Evolutionary conservation across 345 rosid genomes (phyloP), one percentile per base, ranked within the genome.

Genomic region (Capsella bursapastoris): DNA sequence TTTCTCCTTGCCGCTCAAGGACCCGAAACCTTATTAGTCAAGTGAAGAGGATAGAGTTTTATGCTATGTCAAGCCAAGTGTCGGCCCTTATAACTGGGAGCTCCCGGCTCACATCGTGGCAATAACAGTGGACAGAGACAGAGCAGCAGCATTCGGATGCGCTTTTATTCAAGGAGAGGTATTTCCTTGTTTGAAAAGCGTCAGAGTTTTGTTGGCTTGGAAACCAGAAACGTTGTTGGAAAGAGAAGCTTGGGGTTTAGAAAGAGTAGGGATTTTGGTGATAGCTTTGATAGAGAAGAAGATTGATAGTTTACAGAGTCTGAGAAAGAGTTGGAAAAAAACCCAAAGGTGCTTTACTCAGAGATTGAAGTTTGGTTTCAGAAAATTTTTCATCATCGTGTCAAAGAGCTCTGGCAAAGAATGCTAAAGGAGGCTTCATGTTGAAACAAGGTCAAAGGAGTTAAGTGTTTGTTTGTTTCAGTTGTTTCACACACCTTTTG

Each of bases 81-180:
- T 91, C 29, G 90, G 90, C 52, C 86, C 85, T 38, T 83, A 85
- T 70, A 74, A 72, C 5, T 94, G 97, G 98, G 82, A 82, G 84
- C 86, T 94, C 49, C 95, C 95, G 1, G 43, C 82, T 80, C 86
- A 82, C 34, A 79, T 78, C 64, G 28, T 74, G 38, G 84, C 79
- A 41, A 71, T 88, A 29, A 76, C 8, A 28, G 75, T 56, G 18
- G 57, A 60, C 4, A 62, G 14, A 34, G 75, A 77, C 66, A 78
- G 89, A 1, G 77, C 77, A 34, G 81, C 84, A 1, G 95, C 71
- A 41, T 94, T 91, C 60, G 90, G 86, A 5, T 93, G 74, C 77
- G 88, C 97, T 34, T 80, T 93, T 55, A 96, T 93, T 4, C 86
- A 84, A 73, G 98, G 98, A 47, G 85, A 81, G 44, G 94, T 90